Evolutionary conservation across 768 basidiomycete species (phyloP).

Genomic region (Lentinula boryana): DNA sequence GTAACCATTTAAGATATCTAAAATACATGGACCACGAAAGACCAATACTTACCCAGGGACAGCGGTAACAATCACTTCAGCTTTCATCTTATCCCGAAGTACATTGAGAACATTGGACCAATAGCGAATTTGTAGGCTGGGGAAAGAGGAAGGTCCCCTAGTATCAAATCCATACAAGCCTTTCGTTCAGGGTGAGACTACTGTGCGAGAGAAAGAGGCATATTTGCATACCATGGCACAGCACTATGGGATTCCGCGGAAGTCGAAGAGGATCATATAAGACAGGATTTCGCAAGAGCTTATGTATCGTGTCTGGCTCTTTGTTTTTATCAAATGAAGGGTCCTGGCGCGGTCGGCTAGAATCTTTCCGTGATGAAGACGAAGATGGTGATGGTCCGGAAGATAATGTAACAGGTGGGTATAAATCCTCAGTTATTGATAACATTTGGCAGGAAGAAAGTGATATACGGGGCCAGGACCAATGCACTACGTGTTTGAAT

Average conservation of each 20-base stretch:
- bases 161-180: conserved; percentile 93
- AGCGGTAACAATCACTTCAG: conserved; percentile 92
- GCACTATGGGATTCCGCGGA: conserved; percentile 85
- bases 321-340: conserved; percentile 5
- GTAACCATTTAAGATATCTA: not conserved
- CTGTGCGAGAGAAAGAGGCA: conserved; percentile 1
- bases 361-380: not conserved
- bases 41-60: conserved; percentile 73
- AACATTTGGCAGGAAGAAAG: not conserved
- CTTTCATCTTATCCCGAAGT: conserved; percentile 74
- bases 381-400: not conserved
- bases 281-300: conserved; percentile 68
- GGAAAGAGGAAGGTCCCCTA: conserved; percentile 76
- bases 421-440: not conserved
- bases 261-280: conserved; percentile 72
- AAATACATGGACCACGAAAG: not conserved
- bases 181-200: conserved; percentile 28
- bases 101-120: conserved; percentile 87
- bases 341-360: conserved; percentile 11
- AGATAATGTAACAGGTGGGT: not conserved
- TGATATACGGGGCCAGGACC: not conserved
- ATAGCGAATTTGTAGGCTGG: conserved; percentile 83
- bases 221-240: conserved; percentile 80
- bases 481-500: not conserved
- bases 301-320: conserved; percentile 51